Evolutionary conservation across 106 monocot genomes (phyloP), one percentile per base, ranked within the genome.

Genomic region (Narthecium ossifragum): DNA sequence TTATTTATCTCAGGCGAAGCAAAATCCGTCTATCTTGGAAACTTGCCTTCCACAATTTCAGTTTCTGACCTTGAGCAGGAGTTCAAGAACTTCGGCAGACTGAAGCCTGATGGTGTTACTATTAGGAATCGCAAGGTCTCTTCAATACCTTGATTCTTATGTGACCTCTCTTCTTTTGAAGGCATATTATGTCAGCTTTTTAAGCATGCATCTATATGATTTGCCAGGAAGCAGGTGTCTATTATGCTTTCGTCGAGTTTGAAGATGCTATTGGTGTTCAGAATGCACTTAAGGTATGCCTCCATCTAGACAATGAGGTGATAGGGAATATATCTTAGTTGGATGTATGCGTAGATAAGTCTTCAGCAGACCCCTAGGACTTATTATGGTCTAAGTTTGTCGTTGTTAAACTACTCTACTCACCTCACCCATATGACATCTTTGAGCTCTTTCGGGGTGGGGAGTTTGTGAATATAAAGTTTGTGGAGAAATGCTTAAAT

Each of bases 161-260:
- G 26, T 37, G 8, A n/a, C 25, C 51, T 40, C 13, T 15, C 27
- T 2, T 15, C 1, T 24, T 15, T 27, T 55, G 13, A 38, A 41
- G 26, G 14, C 46, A 26, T 26, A 11, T 14, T 3, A 11, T 0
- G 14, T 26, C 27, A 38, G 33, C 53, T 53, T 27, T 26, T 15
- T 34, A 15, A 2, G 18, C 43, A 46, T 51, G 10, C 20, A 48
- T 57, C 32, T 51, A 60, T 32, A 34, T 53, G 2, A 26, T 22
- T 63, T 3, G 70, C 39, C 74, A 92, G 92, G 92, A 92, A 18
- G 70, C 80, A 46, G 92, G 84, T 50, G 70, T 73, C 18, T 83
- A 64, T 53, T 92, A 86, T 76, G 87, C 84, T 8, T 92, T 92
- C 34, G 60, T 92, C 21, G 92, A 92, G 63, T 92, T 76, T 70